These are phyloP conservation scores for Penicillium taxi DNA, from an alignment of 495 filamentous ascomycete species.

Conservation along the genomic window DNA sequence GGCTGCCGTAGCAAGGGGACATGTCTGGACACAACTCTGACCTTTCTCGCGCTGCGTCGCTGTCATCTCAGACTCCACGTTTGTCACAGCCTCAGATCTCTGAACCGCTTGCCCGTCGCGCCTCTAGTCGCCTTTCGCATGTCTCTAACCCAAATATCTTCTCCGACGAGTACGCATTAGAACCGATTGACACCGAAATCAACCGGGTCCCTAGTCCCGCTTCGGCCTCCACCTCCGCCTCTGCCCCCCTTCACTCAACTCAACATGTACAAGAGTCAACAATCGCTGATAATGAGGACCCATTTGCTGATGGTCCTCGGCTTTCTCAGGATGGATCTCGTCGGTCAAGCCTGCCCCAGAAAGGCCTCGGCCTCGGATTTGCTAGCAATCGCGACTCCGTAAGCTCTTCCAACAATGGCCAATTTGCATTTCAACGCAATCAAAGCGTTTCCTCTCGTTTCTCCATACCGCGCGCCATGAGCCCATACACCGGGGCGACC, in stretches of 20 bases:
- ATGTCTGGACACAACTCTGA: conserved; percentile 41
- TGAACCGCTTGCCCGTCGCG: conserved; percentile 30
- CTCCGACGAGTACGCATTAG: conserved; percentile 46
- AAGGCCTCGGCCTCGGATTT: conserved; percentile 28
- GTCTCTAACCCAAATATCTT: conserved; percentile 45
- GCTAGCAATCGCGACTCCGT: conserved; percentile 27
- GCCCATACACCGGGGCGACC: conserved; percentile 47
- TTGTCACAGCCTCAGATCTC: conserved; percentile 18
- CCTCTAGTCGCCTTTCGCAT: conserved; percentile 32
- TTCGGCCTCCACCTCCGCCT: conserved; percentile 32
- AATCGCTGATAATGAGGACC: conserved; percentile 30
- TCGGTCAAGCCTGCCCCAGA: conserved; percentile 36
- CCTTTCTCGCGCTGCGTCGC: conserved; percentile 35
- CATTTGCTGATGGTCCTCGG: conserved; percentile 36
- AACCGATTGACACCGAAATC: conserved; percentile 33
- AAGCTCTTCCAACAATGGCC: conserved; percentile 25
- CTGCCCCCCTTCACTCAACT: conserved; percentile 28
- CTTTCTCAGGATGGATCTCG: conserved; percentile 31
- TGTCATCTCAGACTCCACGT: conserved; percentile 29
- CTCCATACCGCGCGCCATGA: conserved; percentile 41
- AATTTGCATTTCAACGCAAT: conserved; percentile 29
- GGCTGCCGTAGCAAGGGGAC: conserved; percentile 34
- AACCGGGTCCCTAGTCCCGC: conserved; percentile 27
- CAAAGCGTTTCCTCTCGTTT: conserved; percentile 39
- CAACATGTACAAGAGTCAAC: conserved; percentile 15